Base-by-base conservation (phyloP, 306 rosid genomes). In the Malus orientalis region DNA sequence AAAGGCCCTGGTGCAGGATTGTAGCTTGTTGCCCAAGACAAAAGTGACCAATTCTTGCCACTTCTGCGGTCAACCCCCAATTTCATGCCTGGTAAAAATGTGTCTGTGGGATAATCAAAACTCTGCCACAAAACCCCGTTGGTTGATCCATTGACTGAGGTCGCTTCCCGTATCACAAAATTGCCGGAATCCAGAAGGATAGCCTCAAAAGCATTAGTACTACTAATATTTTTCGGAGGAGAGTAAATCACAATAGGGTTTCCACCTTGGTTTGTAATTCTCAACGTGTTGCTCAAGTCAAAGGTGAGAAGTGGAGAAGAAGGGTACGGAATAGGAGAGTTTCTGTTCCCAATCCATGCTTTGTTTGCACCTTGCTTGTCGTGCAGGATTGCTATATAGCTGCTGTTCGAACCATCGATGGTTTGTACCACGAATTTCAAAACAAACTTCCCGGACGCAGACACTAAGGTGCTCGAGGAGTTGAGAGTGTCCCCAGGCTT, bases 1-100 rank as follows among this genome's bases (percentile, higher is more conserved):
- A 71, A 71, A 62, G 22, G 3, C 45, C 76, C 81, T 1, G 40
- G n/a, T 7, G 23, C 68, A 3, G 81, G 81, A 16, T 18, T 62
- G 60, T 9, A 7, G 5, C 2, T 19, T 25, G 61, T 19, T 22
- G 33, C 25, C 81, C 81, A 77, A 29, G 75, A 59, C 0, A 1
- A 5, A 2, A 77, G 25, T 2, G 81, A 69, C 49, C 65, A 57
- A 44, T 33, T 69, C 9, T 44, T 29, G 0, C 51, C 80, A 7
- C 9, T 29, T n/a, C 22, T 25, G 12, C 61, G 12, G 23, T 69
- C 58, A 13, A 61, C 30, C 5, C 64, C 76, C 62, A 78, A 15
- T 70, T 60, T 78, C 81, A 70, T 70, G 13, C 23, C 66, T 0
- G 71, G 76, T 63, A 61, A 30, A 30, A 78, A 63, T 8, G 81